These are phyloP conservation scores for Melastoma candidum DNA, from an alignment of 441 rosid species.

Conservation along the genomic window DNA sequence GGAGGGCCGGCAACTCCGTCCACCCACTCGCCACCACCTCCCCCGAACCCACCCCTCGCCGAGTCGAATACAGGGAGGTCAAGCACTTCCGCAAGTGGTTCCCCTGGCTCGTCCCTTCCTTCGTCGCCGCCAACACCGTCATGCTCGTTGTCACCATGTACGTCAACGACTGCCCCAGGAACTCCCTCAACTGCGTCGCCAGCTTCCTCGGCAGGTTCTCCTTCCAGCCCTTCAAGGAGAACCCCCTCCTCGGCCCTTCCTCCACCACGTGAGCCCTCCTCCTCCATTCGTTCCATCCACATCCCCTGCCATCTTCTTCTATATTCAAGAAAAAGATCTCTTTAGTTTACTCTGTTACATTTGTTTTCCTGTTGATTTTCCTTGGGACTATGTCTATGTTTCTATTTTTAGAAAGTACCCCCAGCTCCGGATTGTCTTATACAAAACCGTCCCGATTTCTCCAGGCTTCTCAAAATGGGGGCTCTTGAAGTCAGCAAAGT, in stretches of 20 bases:
- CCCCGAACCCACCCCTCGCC: slow-evolving; percentile 1
- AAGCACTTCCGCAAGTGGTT: slow-evolving; percentile 15
- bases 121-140: slow-evolving; percentile 7
- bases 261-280: slow-evolving; percentile 10
- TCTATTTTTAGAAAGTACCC: too few relatives aligned
- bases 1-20: slow-evolving; percentile 11
- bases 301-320: too few relatives aligned
- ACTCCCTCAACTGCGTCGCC: slow-evolving; percentile 12
- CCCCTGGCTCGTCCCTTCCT: slow-evolving; percentile 11
- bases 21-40: slow-evolving; percentile 8
- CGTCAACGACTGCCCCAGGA: slow-evolving; percentile 16
- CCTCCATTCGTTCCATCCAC: background rate
- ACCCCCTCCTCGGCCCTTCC: slow-evolving; percentile 19
- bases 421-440: too few relatives aligned
- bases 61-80: slow-evolving; percentile 9
- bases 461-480: slow-evolving; percentile 16
- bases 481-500: slow-evolving; percentile 15
- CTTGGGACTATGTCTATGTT: background rate
- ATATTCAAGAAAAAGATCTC: too few relatives aligned
- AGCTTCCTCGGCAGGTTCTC: slow-evolving; percentile 16
- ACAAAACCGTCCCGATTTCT: background rate
- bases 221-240: slow-evolving; percentile 20
- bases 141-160: slow-evolving; percentile 12
- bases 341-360: too few relatives aligned
- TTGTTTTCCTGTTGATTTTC: too few relatives aligned